A percentile compares a stretch with the other conserved stretches of the same genome.
Evolutionary conservation across 352 stramenopile species (phyloP).

Genomic region (Globisporangium barbulae): DNA sequence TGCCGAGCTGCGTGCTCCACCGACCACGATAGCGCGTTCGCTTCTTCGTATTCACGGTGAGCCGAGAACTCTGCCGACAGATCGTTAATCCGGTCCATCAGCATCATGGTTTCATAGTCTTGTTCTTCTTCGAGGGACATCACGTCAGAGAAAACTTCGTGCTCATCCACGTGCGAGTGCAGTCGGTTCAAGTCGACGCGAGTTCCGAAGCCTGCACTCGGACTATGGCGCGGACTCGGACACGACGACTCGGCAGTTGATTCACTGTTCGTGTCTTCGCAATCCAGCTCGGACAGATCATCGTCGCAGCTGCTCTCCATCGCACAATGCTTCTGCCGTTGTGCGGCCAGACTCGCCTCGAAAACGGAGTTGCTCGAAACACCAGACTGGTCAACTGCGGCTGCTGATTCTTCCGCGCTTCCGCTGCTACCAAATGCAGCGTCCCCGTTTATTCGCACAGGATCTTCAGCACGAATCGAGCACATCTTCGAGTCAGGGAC

Average conservation of each 20-base stretch:
- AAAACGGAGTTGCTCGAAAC: not conserved
- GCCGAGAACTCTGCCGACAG: constrained; percentile 64
- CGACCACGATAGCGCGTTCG: constrained; percentile 62
- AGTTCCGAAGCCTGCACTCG: constrained; percentile 25
- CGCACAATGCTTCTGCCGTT: constrained; percentile 1
- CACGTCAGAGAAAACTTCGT: constrained; percentile 48
- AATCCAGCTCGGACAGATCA: constrained; percentile 57
- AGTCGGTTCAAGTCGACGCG: constrained; percentile 22
- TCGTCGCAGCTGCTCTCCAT: constrained; percentile 28
- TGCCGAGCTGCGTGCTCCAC: constrained; percentile 68
- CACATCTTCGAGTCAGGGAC: constrained; percentile 10
- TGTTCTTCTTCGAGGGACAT: constrained; percentile 58
- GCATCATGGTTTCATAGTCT: constrained; percentile 57
- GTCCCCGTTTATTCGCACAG: constrained; percentile 2
- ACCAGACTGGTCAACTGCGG: not conserved
- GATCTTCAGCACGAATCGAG: constrained; percentile 8
- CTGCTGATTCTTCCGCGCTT: not conserved
- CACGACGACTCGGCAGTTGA: constrained; percentile 74
- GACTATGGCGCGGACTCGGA: constrained; percentile 53
- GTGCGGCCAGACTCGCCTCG: constrained; percentile 4
- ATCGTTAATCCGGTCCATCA: constrained; percentile 65
- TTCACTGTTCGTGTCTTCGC: constrained; percentile 72
- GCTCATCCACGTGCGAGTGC: constrained; percentile 31
- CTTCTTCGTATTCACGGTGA: constrained; percentile 69
- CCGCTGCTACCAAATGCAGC: not conserved